phyloP scores from a whole-genome alignment of 495 filamentous ascomycete genomes.

The Neurospora africana region DNA sequence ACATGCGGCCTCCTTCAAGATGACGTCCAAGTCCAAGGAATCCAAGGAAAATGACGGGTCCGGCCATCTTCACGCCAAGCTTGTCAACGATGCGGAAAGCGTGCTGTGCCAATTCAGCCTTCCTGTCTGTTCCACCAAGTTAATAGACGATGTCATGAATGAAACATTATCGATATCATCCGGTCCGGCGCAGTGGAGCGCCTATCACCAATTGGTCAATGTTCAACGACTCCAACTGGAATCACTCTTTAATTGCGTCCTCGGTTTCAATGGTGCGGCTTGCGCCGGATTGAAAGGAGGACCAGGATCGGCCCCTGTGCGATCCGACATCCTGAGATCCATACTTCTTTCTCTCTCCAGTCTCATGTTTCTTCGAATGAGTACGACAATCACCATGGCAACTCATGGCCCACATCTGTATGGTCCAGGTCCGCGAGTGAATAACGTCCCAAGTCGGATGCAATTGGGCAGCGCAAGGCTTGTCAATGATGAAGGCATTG shows the following conservation, averaged over 20 bases:
- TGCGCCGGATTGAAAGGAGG: not conserved
- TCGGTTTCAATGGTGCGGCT: not conserved
- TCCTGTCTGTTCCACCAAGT: not conserved
- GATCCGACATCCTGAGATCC: not conserved
- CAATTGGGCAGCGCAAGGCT: not conserved
- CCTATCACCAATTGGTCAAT: not conserved
- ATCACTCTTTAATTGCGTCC: not conserved
- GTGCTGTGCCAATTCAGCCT: not conserved
- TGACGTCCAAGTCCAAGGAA: not conserved
- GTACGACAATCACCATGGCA: not conserved
- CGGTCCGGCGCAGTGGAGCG: not conserved
- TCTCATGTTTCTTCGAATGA: not conserved
- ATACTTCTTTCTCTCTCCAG: not conserved
- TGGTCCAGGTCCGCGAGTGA: too few relatives aligned
- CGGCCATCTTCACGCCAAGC: not conserved
- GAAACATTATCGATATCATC: too few relatives aligned
- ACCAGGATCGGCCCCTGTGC: not conserved
- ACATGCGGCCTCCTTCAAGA: not conserved
- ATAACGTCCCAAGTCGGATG: not conserved
- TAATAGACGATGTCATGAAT: too few relatives aligned
- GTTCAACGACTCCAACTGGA: not conserved
- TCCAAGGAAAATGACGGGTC: not conserved
- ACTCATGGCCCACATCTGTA: not conserved
- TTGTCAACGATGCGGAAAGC: not conserved
- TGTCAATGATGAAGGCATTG: not conserved